A percentile compares a stretch with the other conserved stretches of the same genome.
Evolutionary conservation across 2,329 filamentous ascomycete species (phyloP).

Genomic region (Pezicula neosporulosa): DNA sequence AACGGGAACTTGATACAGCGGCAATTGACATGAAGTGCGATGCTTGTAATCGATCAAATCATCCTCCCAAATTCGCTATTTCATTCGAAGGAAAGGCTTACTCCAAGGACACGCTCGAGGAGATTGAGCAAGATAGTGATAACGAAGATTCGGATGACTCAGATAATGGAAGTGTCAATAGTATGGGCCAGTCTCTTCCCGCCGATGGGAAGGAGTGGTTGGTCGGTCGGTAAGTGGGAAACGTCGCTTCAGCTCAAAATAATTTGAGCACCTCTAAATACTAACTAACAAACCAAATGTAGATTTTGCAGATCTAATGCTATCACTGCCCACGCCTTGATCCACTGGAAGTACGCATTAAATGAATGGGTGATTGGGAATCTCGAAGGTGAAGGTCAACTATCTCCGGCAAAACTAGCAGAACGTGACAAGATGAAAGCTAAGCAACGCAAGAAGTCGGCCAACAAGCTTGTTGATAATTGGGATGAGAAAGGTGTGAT

Average conservation of each 20-base stretch:
- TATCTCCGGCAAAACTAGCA: slow-evolving; percentile 53
- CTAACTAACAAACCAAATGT: not conserved
- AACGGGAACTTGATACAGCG: slow-evolving; percentile 3
- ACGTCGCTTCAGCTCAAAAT: slow-evolving; percentile 16
- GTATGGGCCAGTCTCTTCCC: slow-evolving; percentile 43
- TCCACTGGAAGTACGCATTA: slow-evolving; percentile 75
- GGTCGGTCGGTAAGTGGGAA: slow-evolving; percentile 41
- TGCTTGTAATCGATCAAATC: slow-evolving; percentile 66
- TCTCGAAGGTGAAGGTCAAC: slow-evolving; percentile 54
- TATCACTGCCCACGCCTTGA: slow-evolving; percentile 65
- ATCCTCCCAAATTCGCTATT: slow-evolving; percentile 64
- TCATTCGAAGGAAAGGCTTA: slow-evolving; percentile 65
- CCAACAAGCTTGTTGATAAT: slow-evolving; percentile 58
- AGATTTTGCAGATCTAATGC: slow-evolving; percentile 60
- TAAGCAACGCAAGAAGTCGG: slow-evolving; percentile 55
- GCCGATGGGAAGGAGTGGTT: slow-evolving; percentile 44
- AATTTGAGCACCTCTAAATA: too few relatives aligned
- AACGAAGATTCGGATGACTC: slow-evolving; percentile 31
- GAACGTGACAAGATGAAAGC: slow-evolving; percentile 58
- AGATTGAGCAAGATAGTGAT: slow-evolving; percentile 48
- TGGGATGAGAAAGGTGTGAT: slow-evolving; percentile 62
- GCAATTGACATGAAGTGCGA: slow-evolving; percentile 46
- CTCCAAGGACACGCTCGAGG: slow-evolving; percentile 59
- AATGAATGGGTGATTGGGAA: slow-evolving; percentile 66
- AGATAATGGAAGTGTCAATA: slow-evolving; percentile 36